These are phyloP conservation scores for Phytophthora citricola DNA, from an alignment of 352 stramenopile genomes.

Conservation along the genomic window DNA sequence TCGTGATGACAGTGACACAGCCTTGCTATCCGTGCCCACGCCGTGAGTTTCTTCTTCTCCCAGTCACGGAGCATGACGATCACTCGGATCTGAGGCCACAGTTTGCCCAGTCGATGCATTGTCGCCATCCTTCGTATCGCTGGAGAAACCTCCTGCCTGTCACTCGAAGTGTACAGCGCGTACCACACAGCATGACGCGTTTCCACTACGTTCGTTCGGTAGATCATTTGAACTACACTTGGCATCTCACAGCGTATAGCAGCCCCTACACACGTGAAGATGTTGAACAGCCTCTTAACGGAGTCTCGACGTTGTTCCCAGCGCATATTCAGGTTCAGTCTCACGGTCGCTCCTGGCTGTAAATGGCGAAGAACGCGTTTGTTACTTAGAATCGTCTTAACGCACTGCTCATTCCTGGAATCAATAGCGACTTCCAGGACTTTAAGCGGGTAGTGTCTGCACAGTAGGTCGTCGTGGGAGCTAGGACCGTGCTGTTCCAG, in stretches of 20 bases:
- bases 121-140: background rate
- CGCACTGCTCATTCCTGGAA: slow-evolving; percentile 14
- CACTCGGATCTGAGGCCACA: slow-evolving; percentile 14
- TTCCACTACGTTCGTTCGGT: slow-evolving; percentile 11
- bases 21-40: slow-evolving; percentile 1
- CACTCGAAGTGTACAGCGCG: slow-evolving; percentile 10
- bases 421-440: slow-evolving; percentile 24
- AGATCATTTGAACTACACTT: slow-evolving; percentile 11
- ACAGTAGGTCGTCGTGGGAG: slow-evolving; percentile 10
- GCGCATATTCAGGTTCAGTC: slow-evolving; percentile 13
- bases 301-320: slow-evolving; percentile 15
- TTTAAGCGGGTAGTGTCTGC: slow-evolving; percentile 15
- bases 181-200: slow-evolving; percentile 21
- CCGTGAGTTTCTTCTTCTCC: slow-evolving; percentile 5
- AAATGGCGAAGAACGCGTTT: slow-evolving; percentile 18
- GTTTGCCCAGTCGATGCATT: background rate
- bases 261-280: slow-evolving; percentile 22
- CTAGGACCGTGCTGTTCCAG: slow-evolving; percentile 8
- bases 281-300: slow-evolving; percentile 16
- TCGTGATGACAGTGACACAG: slow-evolving; percentile 1
- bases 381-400: slow-evolving; percentile 6
- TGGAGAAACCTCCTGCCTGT: background rate
- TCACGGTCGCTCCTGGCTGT: slow-evolving; percentile 5
- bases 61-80: slow-evolving; percentile 11
- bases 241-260: slow-evolving; percentile 9